Percentiles rank a stretch among this genome's conserved stretches.
Evolutionary conservation across 2,329 filamentous ascomycete genomes (phyloP).

Genomic region (Epicoccum sorghinum): DNA sequence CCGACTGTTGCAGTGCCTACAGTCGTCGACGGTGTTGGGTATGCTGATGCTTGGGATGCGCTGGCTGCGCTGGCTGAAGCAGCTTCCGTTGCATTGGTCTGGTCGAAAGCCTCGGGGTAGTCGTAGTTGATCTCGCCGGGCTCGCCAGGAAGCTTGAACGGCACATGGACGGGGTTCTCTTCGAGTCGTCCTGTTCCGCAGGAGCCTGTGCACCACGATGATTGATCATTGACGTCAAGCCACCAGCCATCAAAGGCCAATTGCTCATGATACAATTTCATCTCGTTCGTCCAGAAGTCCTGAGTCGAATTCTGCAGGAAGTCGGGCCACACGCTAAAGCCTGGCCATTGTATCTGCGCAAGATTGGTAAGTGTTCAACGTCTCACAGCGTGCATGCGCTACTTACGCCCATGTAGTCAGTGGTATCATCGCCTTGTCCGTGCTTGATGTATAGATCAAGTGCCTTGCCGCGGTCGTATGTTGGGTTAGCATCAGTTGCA

Average conservation of each 20-base stretch:
- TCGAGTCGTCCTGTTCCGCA: slow-evolving; percentile 69
- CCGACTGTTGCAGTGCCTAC: slow-evolving; percentile 49
- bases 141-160: slow-evolving; percentile 68
- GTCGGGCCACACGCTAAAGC: slow-evolving; percentile 64
- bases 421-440: too few relatives aligned
- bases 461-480: too few relatives aligned
- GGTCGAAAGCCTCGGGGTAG: slow-evolving; percentile 71
- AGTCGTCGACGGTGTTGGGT: slow-evolving; percentile 40
- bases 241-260: slow-evolving; percentile 56
- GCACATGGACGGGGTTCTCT: slow-evolving; percentile 69
- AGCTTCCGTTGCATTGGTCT: slow-evolving; percentile 69
- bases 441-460: too few relatives aligned
- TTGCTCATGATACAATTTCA: slow-evolving; percentile 26
- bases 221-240: slow-evolving; percentile 65
- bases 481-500: too few relatives aligned
- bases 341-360: slow-evolving; percentile 51
- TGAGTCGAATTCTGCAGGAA: slow-evolving; percentile 63
- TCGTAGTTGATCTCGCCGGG: slow-evolving; percentile 61
- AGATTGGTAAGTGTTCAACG: too few relatives aligned
- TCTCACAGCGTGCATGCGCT: too few relatives aligned
- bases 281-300: slow-evolving; percentile 61
- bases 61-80: slow-evolving; percentile 61
- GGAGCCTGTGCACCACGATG: slow-evolving; percentile 69
- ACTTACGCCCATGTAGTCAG: too few relatives aligned
- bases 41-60: slow-evolving; percentile 54